Evolutionary conservation across 345 rosid species (phyloP).

Genomic region (Gossypium mustelinum): DNA sequence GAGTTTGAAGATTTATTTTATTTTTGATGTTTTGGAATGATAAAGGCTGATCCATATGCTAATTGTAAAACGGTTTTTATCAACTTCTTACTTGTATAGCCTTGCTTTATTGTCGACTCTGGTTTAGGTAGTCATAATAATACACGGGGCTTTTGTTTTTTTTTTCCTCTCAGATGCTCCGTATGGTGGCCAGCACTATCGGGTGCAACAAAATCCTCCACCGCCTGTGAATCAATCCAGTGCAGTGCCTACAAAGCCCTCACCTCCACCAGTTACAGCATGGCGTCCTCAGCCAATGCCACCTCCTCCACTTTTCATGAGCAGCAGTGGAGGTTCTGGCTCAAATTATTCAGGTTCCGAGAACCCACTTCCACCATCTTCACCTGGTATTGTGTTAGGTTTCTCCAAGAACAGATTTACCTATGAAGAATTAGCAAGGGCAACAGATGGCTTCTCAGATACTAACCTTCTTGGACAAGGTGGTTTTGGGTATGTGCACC

Average conservation of each 20-base stretch:
- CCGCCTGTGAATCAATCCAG: conserved; percentile 35
- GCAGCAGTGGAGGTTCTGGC: conserved; percentile 20
- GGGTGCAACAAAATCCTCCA: conserved; percentile 60
- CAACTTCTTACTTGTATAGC: not conserved
- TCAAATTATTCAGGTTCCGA: conserved; percentile 16
- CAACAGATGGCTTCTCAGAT: conserved; percentile 37
- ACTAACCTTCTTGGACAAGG: conserved; percentile 53
- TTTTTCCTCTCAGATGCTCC: conserved; percentile 38
- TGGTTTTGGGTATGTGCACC: conserved; percentile 45
- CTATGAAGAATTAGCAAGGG: conserved; percentile 37
- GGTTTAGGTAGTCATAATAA: not conserved
- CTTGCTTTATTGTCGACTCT: not conserved
- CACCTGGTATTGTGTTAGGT: conserved; percentile 46
- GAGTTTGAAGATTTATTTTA: not conserved
- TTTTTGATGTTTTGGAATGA: not conserved
- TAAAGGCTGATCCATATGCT: not conserved
- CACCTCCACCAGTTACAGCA: conserved; percentile 23
- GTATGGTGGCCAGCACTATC: conserved; percentile 49
- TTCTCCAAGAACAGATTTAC: conserved; percentile 49
- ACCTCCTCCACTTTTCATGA: conserved; percentile 15
- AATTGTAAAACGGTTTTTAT: not conserved
- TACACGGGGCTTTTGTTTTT: not conserved
- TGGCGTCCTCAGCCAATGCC: not conserved
- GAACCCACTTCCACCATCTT: conserved; percentile 37
- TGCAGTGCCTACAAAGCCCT: conserved; percentile 31